Percentiles rank a stretch among this genome's conserved stretches.
Evolutionary conservation across 148 eudicot species (phyloP).

Genomic region (Rhododendron mucronatum): DNA sequence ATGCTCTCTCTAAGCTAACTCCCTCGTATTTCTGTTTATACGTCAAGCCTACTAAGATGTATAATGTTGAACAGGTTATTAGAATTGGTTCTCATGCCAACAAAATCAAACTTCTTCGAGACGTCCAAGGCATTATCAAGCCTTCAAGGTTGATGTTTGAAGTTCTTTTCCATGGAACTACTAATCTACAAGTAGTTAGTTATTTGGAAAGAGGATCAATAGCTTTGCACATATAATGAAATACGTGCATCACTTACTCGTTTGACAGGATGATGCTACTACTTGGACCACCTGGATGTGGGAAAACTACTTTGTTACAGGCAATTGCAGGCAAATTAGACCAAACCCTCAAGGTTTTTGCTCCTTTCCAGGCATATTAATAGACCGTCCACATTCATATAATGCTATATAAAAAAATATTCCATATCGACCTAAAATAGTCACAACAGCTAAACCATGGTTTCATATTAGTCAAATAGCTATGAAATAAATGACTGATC

Average conservation of each 20-base stretch:
- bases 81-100: not conserved
- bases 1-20: not conserved
- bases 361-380: not conserved
- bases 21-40: not conserved
- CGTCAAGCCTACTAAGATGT: not conserved
- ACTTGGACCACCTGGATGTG: conserved; percentile 88
- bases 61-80: not conserved
- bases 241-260: not conserved
- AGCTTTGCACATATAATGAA: not conserved
- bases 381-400: not conserved
- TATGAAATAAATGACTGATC: too few relatives aligned
- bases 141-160: conserved; percentile 52
- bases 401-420: too few relatives aligned
- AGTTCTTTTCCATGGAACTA: not conserved
- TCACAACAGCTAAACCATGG: not conserved
- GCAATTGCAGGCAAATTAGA: conserved; percentile 71
- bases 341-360: conserved; percentile 47
- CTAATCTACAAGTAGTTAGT: not conserved
- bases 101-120: conserved; percentile 45
- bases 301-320: conserved; percentile 67
- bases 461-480: not conserved
- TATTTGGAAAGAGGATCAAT: not conserved
- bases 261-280: conserved; percentile 56
- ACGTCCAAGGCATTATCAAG: conserved; percentile 64
- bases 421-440: not conserved